Conservation (phyloP, 352 stramenopile species). For the Phytophthora palmivora region DNA sequence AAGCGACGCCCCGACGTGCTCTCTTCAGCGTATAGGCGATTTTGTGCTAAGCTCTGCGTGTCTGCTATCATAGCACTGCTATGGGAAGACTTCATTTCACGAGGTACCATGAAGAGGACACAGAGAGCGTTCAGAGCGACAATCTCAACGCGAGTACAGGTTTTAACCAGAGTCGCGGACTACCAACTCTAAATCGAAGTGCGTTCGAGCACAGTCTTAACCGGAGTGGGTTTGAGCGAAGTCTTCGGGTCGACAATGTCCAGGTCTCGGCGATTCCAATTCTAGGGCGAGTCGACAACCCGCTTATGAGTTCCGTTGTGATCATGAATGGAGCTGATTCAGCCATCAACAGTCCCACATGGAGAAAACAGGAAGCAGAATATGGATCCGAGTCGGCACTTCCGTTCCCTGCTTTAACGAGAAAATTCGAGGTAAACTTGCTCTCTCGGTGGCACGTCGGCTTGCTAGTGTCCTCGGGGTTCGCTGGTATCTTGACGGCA, state of each 20-base stretch:
- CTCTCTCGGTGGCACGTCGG: constrained; percentile 38
- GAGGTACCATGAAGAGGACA: constrained; percentile 27
- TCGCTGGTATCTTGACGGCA: constrained; percentile 49
- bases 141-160: constrained; percentile 22
- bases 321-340: constrained; percentile 42
- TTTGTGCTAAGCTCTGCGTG: constrained; percentile 8
- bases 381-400: not conserved
- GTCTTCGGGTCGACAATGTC: constrained; percentile 33
- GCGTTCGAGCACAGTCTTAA: constrained; percentile 29
- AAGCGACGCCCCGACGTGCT: constrained; percentile 12
- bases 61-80: not conserved
- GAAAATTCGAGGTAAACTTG: constrained; percentile 36
- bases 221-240: constrained; percentile 20
- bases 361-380: constrained; percentile 20
- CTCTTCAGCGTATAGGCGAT: constrained; percentile 16
- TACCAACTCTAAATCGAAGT: constrained; percentile 23
- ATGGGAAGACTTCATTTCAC: constrained; percentile 37
- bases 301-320: constrained; percentile 40
- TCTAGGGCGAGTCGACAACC: constrained; percentile 30
- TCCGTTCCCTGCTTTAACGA: constrained; percentile 36
- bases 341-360: constrained; percentile 17
- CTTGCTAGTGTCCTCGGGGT: constrained; percentile 45
- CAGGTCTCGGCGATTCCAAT: constrained; percentile 37
- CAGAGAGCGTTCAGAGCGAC: constrained; percentile 16
- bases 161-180: constrained; percentile 29